Evolutionary conservation across 2,329 filamentous ascomycete genomes (phyloP).

Genomic region (Cladosporium oxysporum): DNA sequence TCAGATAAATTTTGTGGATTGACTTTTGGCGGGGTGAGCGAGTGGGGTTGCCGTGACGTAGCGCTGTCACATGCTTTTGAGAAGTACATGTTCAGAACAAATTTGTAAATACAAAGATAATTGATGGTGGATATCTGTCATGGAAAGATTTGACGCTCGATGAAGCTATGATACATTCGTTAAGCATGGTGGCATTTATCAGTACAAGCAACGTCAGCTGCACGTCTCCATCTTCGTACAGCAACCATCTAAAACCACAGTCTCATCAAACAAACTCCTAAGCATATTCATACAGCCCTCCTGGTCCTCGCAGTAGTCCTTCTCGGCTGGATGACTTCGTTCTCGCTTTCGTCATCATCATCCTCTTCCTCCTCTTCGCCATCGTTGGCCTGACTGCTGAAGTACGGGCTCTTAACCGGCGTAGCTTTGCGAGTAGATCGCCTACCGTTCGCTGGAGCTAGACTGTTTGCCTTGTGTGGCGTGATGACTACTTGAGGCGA

Average conservation of each 20-base stretch:
- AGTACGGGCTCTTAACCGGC: slow-evolving; percentile 35
- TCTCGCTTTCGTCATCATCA: slow-evolving; percentile 28
- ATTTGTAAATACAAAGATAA: not conserved
- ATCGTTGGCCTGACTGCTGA: slow-evolving; percentile 23
- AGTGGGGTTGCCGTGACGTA: not conserved
- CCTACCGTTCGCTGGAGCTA: not conserved
- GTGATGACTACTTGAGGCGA: slow-evolving; percentile 32
- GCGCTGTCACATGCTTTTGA: not conserved
- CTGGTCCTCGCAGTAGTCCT: slow-evolving; percentile 37
- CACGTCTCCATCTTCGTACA: not conserved
- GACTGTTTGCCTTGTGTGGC: slow-evolving; percentile 22
- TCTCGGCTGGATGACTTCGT: slow-evolving; percentile 34
- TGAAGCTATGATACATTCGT: not conserved
- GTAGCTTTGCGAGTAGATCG: slow-evolving; percentile 29
- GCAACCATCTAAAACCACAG: not conserved
- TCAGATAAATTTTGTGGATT: slow-evolving; percentile 11
- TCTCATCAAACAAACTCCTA: not conserved
- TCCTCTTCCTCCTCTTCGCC: slow-evolving; percentile 25
- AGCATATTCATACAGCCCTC: slow-evolving; percentile 11
- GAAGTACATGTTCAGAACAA: not conserved
- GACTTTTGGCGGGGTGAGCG: slow-evolving; percentile 3
- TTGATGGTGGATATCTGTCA: not conserved
- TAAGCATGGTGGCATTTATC: not conserved
- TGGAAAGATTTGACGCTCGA: not conserved
- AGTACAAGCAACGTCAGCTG: not conserved